Base-by-base conservation (phyloP, 805 yeast species). In the Pichia rugopelliculosa region DNA sequence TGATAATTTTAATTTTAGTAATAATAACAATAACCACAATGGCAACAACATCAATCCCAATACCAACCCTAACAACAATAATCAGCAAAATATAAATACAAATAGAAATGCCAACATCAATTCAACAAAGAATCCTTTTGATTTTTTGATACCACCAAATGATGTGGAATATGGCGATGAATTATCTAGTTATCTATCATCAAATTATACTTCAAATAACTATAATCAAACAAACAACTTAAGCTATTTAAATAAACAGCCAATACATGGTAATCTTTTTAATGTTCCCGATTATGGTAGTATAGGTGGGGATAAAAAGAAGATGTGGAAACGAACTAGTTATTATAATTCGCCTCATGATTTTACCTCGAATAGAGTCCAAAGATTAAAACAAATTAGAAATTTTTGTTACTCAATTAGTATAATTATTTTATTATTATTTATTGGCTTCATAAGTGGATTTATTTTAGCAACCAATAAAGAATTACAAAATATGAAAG, bases 391-490 rank as follows among this genome's bases (percentile, higher is more conserved):
- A 39, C 69, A 66, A 42, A 41, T 67, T 6, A 59, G 55, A 43
- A 61, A 52, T 24, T 62, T 66, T 44, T 65, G 68, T 44, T 76
- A 75, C 52, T 73, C 81, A 0, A 52, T 75, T 30, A 54, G 71
- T 37, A 58, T 74, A 34, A 72, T 77, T 3, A 54, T 77, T 15
- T 61, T 75, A 13, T 70, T 87, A n/a, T 64, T 87, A 11, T 69
- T 80, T 0, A 62, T 84, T 26, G 96, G 96, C 1, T 88, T 91
- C 58, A 70, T 85, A 6, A 72, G 83, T 58, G 98, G 98, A 0
- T 87, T 90, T 59, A 67, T 89, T 2, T 68, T 90, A 38, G 96
- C 96, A 0, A 82, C 96, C 1, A 82, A 88, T 18, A 88, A 87
- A 56, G 96, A 91, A 48, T 68, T 91, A 46, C 80, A 83, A 45